A percentile compares a stretch with the other conserved stretches of the same genome.
phyloP scores from a whole-genome alignment of 495 filamentous ascomycete genomes.

The Neurospora sp. region DNA sequence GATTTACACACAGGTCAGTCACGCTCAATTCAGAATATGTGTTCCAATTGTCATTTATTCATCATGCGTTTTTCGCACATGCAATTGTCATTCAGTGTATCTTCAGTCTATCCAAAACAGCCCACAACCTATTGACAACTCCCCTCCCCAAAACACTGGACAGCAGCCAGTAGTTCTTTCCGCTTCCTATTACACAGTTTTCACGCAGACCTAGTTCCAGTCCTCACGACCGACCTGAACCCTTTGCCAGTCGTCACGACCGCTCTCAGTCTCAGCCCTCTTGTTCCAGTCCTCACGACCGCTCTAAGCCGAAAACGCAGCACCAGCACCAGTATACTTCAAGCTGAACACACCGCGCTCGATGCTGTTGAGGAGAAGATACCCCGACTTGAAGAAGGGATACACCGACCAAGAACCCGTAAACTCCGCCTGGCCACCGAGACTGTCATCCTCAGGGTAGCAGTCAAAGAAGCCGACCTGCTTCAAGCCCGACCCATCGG shows the following conservation, averaged over 20 bases:
- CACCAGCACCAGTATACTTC: constrained; percentile 18
- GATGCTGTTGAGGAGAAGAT: constrained; percentile 49
- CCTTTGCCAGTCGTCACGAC: background rate
- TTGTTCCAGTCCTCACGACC: background rate
- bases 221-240: background rate
- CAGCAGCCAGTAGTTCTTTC: background rate
- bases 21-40: too few species aligned
- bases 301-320: background rate
- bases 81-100: too few species aligned
- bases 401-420: constrained; percentile 49
- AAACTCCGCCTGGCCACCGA: constrained; percentile 42
- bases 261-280: too few species aligned
- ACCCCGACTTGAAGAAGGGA: constrained; percentile 47
- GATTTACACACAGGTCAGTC: too few species aligned
- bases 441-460: constrained; percentile 49
- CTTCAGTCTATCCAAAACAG: background rate
- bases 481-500: constrained; percentile 38
- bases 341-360: constrained; percentile 49
- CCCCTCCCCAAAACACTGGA: background rate
- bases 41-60: too few species aligned
- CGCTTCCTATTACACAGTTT: background rate
- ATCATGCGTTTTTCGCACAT: too few species aligned
- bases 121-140: background rate
- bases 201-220: background rate
- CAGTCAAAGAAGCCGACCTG: constrained; percentile 49